A percentile compares a stretch with the other conserved stretches of the same genome.
phyloP scores from a whole-genome alignment of 169 alveolate genomes.

The Ichthyophthirius multifiliis region DNA sequence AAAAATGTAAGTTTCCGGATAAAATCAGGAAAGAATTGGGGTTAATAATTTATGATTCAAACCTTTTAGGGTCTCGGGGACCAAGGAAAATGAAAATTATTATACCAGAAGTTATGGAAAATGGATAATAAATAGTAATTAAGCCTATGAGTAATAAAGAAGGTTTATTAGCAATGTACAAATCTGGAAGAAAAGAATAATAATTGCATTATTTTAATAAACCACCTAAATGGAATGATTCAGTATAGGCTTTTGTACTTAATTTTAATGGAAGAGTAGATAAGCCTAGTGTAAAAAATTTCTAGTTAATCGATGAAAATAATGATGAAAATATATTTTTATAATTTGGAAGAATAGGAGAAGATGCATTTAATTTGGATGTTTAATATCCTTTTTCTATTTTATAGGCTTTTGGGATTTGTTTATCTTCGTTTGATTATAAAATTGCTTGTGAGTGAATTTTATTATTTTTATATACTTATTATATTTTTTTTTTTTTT shows the following conservation, averaged over 20 bases:
- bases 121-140: not conserved
- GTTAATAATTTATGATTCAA: slow-evolving; percentile 66
- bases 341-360: slow-evolving; percentile 74
- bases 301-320: slow-evolving; percentile 62
- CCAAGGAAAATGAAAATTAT: slow-evolving; percentile 77
- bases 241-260: slow-evolving; percentile 65
- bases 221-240: slow-evolving; percentile 72
- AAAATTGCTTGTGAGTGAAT: slow-evolving; percentile 80
- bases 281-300: slow-evolving; percentile 72
- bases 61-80: slow-evolving; percentile 71
- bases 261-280: slow-evolving; percentile 79
- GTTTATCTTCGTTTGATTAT: slow-evolving; percentile 64
- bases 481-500: too few species aligned
- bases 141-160: not conserved
- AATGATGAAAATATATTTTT: slow-evolving; percentile 61
- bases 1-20: slow-evolving; percentile 47
- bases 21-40: slow-evolving; percentile 58
- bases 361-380: slow-evolving; percentile 62
- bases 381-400: slow-evolving; percentile 62
- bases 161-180: not conserved
- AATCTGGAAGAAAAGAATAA: not conserved
- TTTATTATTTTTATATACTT: too few species aligned
- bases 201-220: slow-evolving; percentile 21
- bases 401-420: slow-evolving; percentile 65
- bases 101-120: not conserved